These are phyloP conservation scores for Teratosphaeria viscida DNA, from an alignment of 2,329 filamentous ascomycete genomes.

Conservation along the genomic window DNA sequence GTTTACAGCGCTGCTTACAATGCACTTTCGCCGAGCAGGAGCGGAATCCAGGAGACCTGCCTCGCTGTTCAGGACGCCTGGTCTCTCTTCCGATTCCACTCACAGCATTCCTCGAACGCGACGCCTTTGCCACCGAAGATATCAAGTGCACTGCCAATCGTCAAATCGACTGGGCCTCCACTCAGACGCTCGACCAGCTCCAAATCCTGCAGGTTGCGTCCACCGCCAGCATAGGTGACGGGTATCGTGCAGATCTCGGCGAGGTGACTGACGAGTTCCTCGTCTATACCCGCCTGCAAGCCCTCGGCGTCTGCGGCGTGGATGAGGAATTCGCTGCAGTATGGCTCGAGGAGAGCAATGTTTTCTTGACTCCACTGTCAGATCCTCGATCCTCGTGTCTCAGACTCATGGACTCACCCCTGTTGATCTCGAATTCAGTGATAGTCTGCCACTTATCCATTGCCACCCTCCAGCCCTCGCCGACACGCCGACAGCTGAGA, in stretches of 20 bases:
- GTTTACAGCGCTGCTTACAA: not conserved
- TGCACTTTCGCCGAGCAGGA: not conserved
- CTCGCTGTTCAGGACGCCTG: not conserved
- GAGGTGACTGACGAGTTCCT: conserved; percentile 65
- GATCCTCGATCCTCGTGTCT: not conserved
- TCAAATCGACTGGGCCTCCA: conserved; percentile 74
- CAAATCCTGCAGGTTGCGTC: conserved; percentile 68
- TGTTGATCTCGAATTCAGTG: conserved; percentile 86
- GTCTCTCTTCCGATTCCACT: conserved; percentile 54
- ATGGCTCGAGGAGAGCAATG: conserved; percentile 71
- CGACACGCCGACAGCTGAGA: conserved; percentile 74
- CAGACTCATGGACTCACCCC: conserved; percentile 45
- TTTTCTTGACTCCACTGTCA: conserved; percentile 48
- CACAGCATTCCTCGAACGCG: conserved; percentile 76
- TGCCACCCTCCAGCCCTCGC: conserved; percentile 81
- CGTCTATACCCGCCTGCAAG: conserved; percentile 81
- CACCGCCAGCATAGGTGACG: conserved; percentile 94
- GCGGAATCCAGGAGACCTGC: not conserved
- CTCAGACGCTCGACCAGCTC: conserved; percentile 73
- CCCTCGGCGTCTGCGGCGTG: conserved; percentile 97
- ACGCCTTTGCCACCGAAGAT: conserved; percentile 87
- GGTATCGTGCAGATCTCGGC: conserved; percentile 83
- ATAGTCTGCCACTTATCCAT: conserved; percentile 99
- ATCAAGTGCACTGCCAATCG: conserved; percentile 91
- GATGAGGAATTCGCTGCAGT: conserved; percentile 93